Base-by-base conservation (phyloP, 2,329 filamentous ascomycete species). In the Fusarium mundagurra region DNA sequence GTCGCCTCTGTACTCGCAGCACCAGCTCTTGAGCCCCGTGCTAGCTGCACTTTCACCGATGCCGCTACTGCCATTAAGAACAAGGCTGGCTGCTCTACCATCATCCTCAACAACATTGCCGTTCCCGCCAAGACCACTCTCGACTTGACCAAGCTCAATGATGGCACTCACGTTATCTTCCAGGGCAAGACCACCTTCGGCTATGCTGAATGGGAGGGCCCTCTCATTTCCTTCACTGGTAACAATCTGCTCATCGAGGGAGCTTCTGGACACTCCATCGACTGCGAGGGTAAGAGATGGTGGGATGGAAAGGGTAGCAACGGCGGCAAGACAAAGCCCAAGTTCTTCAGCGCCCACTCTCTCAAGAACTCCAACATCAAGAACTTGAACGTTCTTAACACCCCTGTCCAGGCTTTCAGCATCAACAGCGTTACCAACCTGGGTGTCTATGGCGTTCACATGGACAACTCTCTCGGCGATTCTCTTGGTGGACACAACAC, bases 151-250 rank as follows among this genome's bases (percentile, higher is more conserved):
- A 82, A 83, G 27, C 83, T 91, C 44, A 84, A 84, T 3, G 77
- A 81, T 24, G 87, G 86, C 71, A 90, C 89, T 63, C 20, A 85
- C 81, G 77, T 92, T 71, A 88, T 88, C 75, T 93, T 93, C 81
- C 81, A 89, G 65, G 92, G 92, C 48, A 88, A 85, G 20, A 93
- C 91, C n/a, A 90, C 88, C 61, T 93, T 91, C 77, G 91, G 85
- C 27, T 92, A 92, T 82, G 84, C 89, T 71, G 88, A 91, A 76
- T 93, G 91, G 91, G 80, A 80, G 4, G 91, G 92, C 0, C 91
- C 91, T 50, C 84, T 93, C 20, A 86, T 93, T 75, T 86, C 86
- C 34, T 84, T 93, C 71, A 88, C 87, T 3, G 92, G 91, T 45
- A 88, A 81, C 41, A 83, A 84, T 70, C 85, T 92, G 74, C 85